Base-by-base conservation (phyloP, 129 eudicot species). In the Pittosporum tobira region DNA sequence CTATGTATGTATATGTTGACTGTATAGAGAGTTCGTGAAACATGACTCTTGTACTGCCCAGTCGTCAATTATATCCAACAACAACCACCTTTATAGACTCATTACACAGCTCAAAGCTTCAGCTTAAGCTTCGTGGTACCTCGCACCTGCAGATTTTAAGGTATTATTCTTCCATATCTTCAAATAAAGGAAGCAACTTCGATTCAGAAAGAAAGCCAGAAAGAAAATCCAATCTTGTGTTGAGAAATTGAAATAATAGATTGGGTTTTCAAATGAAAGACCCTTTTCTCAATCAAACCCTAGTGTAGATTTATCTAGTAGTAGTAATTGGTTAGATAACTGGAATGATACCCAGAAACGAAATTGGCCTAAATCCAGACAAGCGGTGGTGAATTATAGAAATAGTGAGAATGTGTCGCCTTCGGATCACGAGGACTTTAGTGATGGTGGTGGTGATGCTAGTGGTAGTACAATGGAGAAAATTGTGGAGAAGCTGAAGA, bases 381-480 rank as follows among this genome's bases (percentile, higher is more conserved):
- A 51, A 51, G 58, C 40, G 13, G 77, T 57, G n/a, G 24, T 75
- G 48, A 59, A 63, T 80, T 87, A 80, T 68, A 59, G 80, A 44
- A 65, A 62, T 65, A 63, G 59, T 7, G 74, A 73, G 46, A 75
- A 63, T 14, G 50, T 29, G 63, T 59, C 67, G 28, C 34, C 63
- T 51, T 69, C 75, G 22, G 76, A 76, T 66, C 31, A 62, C 13
- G 82, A 73, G 59, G 81, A 70, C 26, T 68, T 63, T 54, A 73
- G 65, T 57, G 75, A 69, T 23, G 61, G 52, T 23, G 73, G 69
- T 44, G 66, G 60, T 51, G 63, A 61, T 57, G 30, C 19, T 50
- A 29, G 72, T 27, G 87, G 94, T 29, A 86, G 83, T 73, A 86
- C 94, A n/a, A 91, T 91, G 94, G 83, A 91, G 25, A 91, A 65